A percentile compares a stretch with the other conserved stretches of the same genome.
Conservation (phyloP, 768 basidiomycete species). For the Clitopilus passeckerianus region DNA sequence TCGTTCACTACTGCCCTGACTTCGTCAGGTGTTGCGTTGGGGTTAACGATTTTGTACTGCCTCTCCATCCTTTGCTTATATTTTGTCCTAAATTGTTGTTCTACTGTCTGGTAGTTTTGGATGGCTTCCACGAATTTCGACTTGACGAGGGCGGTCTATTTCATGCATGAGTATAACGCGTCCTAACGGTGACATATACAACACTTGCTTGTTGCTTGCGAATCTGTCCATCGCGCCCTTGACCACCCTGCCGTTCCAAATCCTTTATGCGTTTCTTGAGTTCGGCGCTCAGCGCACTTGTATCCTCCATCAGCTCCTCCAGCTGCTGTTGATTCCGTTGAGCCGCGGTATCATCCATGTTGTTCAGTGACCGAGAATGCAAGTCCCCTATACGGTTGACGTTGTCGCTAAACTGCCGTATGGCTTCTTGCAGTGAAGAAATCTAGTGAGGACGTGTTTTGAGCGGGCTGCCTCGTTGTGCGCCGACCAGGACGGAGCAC, state of each 20-base stretch:
- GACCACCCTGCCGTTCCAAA: slow-evolving; percentile 59
- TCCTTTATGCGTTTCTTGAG: slow-evolving; percentile 73
- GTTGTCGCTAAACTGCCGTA: slow-evolving; percentile 66
- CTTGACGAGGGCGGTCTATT: slow-evolving; percentile 57
- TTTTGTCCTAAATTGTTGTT: slow-evolving; percentile 71
- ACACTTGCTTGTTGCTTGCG: slow-evolving; percentile 68
- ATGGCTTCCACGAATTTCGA: slow-evolving; percentile 82
- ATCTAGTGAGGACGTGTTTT: slow-evolving; percentile 41
- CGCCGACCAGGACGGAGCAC: slow-evolving; percentile 11
- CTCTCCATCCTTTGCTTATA: slow-evolving; percentile 81
- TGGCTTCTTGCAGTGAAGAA: slow-evolving; percentile 65
- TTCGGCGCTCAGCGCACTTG: slow-evolving; percentile 61
- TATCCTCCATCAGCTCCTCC: slow-evolving; percentile 66
- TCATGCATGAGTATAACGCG: slow-evolving; percentile 2
- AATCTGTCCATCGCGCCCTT: slow-evolving; percentile 67
- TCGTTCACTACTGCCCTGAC: slow-evolving; percentile 83
- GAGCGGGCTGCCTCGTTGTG: not conserved
- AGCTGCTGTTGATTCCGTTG: slow-evolving; percentile 59
- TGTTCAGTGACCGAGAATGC: slow-evolving; percentile 72
- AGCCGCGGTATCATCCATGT: slow-evolving; percentile 64
- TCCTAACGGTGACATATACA: not conserved
- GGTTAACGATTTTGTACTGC: slow-evolving; percentile 91
- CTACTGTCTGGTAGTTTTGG: slow-evolving; percentile 80
- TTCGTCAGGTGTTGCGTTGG: slow-evolving; percentile 88
- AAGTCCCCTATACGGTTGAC: slow-evolving; percentile 64